Conservation (phyloP, 495 filamentous ascomycete species). For the Xylaria acuta region DNA sequence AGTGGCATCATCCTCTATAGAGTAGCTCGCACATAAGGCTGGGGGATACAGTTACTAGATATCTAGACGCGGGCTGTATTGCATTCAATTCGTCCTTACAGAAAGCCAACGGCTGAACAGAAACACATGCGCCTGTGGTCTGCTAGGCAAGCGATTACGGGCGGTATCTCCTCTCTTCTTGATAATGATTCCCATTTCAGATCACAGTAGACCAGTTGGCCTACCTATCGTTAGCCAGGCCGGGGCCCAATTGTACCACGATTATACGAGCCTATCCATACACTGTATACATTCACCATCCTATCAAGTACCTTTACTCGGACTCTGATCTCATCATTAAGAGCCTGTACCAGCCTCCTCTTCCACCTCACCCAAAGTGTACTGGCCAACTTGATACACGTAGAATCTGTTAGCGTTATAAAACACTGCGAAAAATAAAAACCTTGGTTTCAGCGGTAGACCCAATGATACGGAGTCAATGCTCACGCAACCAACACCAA, state of each 20-base stretch:
- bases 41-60: background rate
- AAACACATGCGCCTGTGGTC: background rate
- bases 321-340: background rate
- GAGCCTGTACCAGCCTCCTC: background rate
- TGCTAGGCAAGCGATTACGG: background rate
- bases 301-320: background rate
- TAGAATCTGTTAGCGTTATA: slow-evolving; percentile 5
- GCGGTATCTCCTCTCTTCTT: background rate
- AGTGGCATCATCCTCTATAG: background rate
- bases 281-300: slow-evolving; percentile 21
- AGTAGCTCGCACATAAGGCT: background rate
- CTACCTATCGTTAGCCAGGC: background rate
- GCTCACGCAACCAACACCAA: slow-evolving; percentile 21
- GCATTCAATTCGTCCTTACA: background rate
- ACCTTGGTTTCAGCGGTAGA: slow-evolving; percentile 1
- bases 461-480: slow-evolving; percentile 8
- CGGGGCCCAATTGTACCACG: slow-evolving; percentile 10
- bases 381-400: slow-evolving; percentile 13
- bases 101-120: background rate
- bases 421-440: slow-evolving; percentile 10
- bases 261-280: slow-evolving; percentile 26
- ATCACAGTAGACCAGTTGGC: background rate
- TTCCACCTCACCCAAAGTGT: slow-evolving; percentile 5
- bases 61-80: background rate
- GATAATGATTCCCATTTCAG: background rate